These are phyloP conservation scores for Pseudopyricularia cyperi DNA, from an alignment of 2,329 filamentous ascomycete genomes.

Conservation along the genomic window DNA sequence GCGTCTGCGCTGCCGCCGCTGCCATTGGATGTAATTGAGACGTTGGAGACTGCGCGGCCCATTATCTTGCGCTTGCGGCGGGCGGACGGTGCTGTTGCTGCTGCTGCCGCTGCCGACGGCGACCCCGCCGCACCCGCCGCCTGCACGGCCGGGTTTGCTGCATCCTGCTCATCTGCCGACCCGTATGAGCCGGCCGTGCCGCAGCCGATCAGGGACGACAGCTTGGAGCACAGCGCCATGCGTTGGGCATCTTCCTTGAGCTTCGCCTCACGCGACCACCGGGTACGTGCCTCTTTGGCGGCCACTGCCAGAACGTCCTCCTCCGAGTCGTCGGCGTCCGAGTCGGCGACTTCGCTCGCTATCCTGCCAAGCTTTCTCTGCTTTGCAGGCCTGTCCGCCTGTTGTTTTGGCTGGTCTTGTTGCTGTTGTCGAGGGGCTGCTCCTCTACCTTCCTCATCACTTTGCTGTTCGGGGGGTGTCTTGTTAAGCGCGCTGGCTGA, in stretches of 20 bases:
- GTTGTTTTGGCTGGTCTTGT: constrained; percentile 1
- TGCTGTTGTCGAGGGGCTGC: constrained; percentile 5
- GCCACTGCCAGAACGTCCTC: constrained; percentile 7
- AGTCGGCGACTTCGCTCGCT: constrained; percentile 27
- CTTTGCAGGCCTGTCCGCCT: constrained; percentile 2
- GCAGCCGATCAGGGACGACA: constrained; percentile 7
- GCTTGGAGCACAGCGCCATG: neutral
- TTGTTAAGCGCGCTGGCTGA: constrained; percentile 28
- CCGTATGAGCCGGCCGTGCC: neutral
- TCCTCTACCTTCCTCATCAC: neutral
- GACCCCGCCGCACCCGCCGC: constrained; percentile 2
- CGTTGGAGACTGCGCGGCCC: constrained; percentile 45
- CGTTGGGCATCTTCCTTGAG: constrained; percentile 10
- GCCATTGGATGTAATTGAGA: constrained; percentile 35
- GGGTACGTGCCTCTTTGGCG: constrained; percentile 7
- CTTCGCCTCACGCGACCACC: constrained; percentile 3
- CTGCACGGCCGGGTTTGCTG: neutral
- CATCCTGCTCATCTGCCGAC: constrained; percentile 1
- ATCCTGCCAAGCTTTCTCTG: constrained; percentile 17
- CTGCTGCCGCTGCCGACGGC: constrained; percentile 7
- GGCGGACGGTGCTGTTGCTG: constrained; percentile 9
- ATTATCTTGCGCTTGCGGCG: constrained; percentile 36
- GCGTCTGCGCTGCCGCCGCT: constrained; percentile 17
- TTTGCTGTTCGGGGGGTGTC: constrained; percentile 18
- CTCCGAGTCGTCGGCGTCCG: constrained; percentile 20